Conservation (phyloP, 345 rosid species). For the Cardamine chenopodiifolia region DNA sequence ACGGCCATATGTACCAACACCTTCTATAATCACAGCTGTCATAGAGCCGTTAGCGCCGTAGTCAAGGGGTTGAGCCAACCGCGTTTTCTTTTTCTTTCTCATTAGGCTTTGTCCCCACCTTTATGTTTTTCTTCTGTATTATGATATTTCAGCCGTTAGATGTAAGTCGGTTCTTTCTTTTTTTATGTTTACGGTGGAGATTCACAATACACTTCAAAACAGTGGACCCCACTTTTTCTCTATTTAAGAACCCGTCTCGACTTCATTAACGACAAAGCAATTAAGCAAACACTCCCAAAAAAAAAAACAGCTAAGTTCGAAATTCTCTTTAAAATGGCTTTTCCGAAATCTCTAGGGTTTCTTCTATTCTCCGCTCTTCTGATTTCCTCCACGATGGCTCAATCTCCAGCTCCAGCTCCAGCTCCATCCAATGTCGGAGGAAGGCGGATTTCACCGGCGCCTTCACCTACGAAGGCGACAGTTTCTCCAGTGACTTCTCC, state of each 20-base stretch:
- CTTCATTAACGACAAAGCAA: background rate
- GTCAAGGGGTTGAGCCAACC: constrained; percentile 35
- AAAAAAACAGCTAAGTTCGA: background rate
- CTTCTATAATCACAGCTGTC: constrained; percentile 35
- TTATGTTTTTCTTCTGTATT: background rate
- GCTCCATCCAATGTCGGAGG: constrained; percentile 40
- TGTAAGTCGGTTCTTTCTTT: constrained; percentile 13
- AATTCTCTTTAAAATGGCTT: constrained; percentile 15
- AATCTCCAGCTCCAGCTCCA: constrained; percentile 45
- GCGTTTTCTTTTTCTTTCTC: constrained; percentile 30
- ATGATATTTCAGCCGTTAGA: constrained; percentile 23
- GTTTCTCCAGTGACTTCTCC: constrained; percentile 26
- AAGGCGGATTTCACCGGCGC: constrained; percentile 39
- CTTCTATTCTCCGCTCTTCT: constrained; percentile 31
- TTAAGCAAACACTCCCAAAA: background rate
- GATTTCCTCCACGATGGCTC: constrained; percentile 27
- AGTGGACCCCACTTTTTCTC: background rate
- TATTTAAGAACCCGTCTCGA: constrained; percentile 15
- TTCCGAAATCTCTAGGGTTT: constrained; percentile 29
- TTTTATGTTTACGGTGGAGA: constrained; percentile 15
- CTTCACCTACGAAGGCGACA: constrained; percentile 26
- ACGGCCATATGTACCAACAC: constrained; percentile 40
- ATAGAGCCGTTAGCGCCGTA: constrained; percentile 46
- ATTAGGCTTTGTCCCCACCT: constrained; percentile 7
- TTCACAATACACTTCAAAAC: background rate